Conservation (phyloP, 108 stramenopile genomes). For the Conticribra guillardii region DNA sequence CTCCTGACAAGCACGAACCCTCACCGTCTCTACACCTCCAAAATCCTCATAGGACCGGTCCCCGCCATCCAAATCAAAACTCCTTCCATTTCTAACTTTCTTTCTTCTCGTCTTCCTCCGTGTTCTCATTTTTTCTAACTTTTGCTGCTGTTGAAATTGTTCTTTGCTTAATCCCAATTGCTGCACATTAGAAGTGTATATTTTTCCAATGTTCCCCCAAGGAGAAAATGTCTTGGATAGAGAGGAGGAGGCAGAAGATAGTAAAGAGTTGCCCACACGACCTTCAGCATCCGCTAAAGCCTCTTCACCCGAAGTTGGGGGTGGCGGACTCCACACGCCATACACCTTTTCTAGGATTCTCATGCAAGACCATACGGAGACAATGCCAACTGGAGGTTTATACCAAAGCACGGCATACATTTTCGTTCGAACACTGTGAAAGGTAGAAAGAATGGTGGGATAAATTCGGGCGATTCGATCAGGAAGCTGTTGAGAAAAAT, state of each 20-base stretch:
- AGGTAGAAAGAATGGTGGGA: constrained; percentile 6
- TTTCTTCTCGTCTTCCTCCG: constrained; percentile 26
- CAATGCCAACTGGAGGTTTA: constrained; percentile 80
- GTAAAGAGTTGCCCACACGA: constrained; percentile 15
- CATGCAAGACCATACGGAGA: constrained; percentile 39
- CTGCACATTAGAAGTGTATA: background rate
- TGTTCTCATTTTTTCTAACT: constrained; percentile 1
- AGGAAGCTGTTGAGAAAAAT: constrained; percentile 42
- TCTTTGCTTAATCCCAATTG: too few relatives aligned
- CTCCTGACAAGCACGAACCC: constrained; percentile 52
- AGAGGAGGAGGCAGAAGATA: constrained; percentile 11
- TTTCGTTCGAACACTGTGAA: constrained; percentile 15
- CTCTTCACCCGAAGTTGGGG: constrained; percentile 42
- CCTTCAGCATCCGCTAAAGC: constrained; percentile 52
- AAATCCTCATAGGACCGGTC: constrained; percentile 57
- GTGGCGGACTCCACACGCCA: constrained; percentile 41
- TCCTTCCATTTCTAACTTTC: constrained; percentile 48
- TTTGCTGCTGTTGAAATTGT: background rate
- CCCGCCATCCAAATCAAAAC: constrained; percentile 66
- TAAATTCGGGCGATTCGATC: constrained; percentile 13
- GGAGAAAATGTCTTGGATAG: constrained; percentile 15
- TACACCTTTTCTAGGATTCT: constrained; percentile 41
- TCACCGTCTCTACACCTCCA: constrained; percentile 70
- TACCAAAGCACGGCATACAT: constrained; percentile 44
- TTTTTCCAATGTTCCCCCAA: constrained; percentile 23